A percentile compares a stretch with the other conserved stretches of the same genome.
Evolutionary conservation across 2,329 filamentous ascomycete species (phyloP).

Genomic region (Chaetomium strumarium): DNA sequence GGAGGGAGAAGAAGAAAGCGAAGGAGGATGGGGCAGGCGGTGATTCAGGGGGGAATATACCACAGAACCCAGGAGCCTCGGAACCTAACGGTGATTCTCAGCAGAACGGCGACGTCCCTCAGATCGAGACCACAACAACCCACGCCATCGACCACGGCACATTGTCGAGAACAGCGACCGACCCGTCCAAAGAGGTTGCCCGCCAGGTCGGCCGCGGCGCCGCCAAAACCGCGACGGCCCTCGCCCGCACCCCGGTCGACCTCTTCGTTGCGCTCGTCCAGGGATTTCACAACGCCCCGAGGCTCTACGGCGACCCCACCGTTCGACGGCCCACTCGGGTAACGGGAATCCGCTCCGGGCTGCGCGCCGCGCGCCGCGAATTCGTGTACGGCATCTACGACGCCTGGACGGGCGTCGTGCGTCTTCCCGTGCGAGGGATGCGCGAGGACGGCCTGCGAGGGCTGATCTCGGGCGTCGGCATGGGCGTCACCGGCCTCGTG

Average conservation of each 20-base stretch:
- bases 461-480: conserved; percentile 51
- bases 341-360: conserved; percentile 59
- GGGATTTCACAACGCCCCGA: conserved; percentile 65
- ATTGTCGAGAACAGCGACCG: conserved; percentile 26
- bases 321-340: conserved; percentile 58
- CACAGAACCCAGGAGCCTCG: background rate
- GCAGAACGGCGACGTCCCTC: background rate
- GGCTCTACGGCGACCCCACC: conserved; percentile 64
- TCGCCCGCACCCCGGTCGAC: conserved; percentile 54
- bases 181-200: conserved; percentile 37
- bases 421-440: conserved; percentile 53
- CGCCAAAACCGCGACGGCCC: conserved; percentile 43
- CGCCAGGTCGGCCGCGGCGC: conserved; percentile 49
- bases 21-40: conserved; percentile 24
- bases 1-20: conserved; percentile 42
- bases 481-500: conserved; percentile 58
- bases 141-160: conserved; percentile 25
- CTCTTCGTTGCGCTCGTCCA: conserved; percentile 57
- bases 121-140: conserved; percentile 14
- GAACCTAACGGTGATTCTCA: conserved; percentile 5
- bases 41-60: conserved; percentile 16
- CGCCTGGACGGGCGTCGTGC: conserved; percentile 56
- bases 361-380: conserved; percentile 55
- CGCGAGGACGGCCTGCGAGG: conserved; percentile 39
- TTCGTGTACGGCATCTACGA: conserved; percentile 60